These are phyloP conservation scores for Hyphopichia wangnamkhiaoensis DNA, from an alignment of 1,139 yeast species.

Conservation along the genomic window DNA sequence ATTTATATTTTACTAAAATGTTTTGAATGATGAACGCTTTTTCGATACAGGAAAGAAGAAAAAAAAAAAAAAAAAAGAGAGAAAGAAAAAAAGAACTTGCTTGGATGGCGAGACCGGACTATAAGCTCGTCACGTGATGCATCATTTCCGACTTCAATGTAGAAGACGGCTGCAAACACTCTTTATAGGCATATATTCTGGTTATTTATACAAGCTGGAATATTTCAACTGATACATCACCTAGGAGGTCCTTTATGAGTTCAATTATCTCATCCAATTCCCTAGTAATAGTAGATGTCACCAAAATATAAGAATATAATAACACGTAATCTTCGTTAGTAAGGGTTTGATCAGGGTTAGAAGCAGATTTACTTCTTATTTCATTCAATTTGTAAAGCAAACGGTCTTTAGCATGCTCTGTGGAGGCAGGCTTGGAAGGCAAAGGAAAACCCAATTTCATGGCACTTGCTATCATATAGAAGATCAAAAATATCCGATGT, in stretches of 20 bases:
- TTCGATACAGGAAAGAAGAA: slow-evolving; percentile 1
- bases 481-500: slow-evolving; percentile 68
- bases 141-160: background rate
- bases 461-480: slow-evolving; percentile 79
- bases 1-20: no score
- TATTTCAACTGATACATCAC: slow-evolving; percentile 60
- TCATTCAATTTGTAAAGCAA: slow-evolving; percentile 64
- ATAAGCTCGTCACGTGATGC: background rate
- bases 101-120: background rate
- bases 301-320: slow-evolving; percentile 72
- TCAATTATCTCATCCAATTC: slow-evolving; percentile 62
- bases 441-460: slow-evolving; percentile 74
- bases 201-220: slow-evolving; percentile 45
- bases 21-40: no score
- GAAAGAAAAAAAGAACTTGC: background rate
- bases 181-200: no score
- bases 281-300: slow-evolving; percentile 64
- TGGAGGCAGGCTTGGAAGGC: slow-evolving; percentile 76
- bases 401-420: slow-evolving; percentile 73
- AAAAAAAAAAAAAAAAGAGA: slow-evolving; percentile 1
- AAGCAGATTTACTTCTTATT: slow-evolving; percentile 35
- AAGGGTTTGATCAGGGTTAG: slow-evolving; percentile 22
- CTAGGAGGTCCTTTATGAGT: slow-evolving; percentile 58
- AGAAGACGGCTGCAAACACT: no score
- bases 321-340: slow-evolving; percentile 72